Conservation (phyloP, 805 yeast species). For the Metschnikowia cubensis region DNA sequence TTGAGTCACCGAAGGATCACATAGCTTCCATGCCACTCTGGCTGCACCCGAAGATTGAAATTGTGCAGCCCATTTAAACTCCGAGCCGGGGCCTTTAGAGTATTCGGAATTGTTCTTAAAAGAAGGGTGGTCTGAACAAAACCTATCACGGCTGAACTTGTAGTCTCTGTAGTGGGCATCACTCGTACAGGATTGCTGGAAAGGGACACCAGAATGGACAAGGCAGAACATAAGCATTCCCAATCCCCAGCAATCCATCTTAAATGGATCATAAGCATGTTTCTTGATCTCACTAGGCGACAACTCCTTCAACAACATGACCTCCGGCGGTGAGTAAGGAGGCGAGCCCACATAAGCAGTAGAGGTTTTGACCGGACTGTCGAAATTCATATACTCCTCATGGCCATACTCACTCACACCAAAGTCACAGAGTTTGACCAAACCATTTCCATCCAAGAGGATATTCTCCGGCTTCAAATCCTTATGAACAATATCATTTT, state of each 20-base stretch:
- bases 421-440: slow-evolving; percentile 69
- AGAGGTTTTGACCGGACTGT: slow-evolving; percentile 36
- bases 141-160: slow-evolving; percentile 44
- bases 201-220: slow-evolving; percentile 57
- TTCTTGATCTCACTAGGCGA: slow-evolving; percentile 29
- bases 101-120: slow-evolving; percentile 46
- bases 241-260: slow-evolving; percentile 69
- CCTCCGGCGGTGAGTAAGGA: slow-evolving; percentile 79
- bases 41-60: slow-evolving; percentile 58
- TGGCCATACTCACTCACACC: slow-evolving; percentile 71
- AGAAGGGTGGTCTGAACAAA: slow-evolving; percentile 38
- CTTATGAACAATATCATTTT: slow-evolving; percentile 62
- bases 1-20: slow-evolving; percentile 55
- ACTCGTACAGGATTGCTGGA: slow-evolving; percentile 47
- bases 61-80: slow-evolving; percentile 64
- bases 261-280: slow-evolving; percentile 57
- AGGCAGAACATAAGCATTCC: slow-evolving; percentile 66
- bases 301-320: slow-evolving; percentile 46
- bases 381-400: slow-evolving; percentile 46
- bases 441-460: slow-evolving; percentile 53
- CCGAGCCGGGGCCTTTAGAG: slow-evolving; percentile 62
- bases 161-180: slow-evolving; percentile 54
- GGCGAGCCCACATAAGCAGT: slow-evolving; percentile 69
- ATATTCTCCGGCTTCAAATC: slow-evolving; percentile 77
- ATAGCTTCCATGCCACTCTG: slow-evolving; percentile 68